These are phyloP conservation scores for Phytopythium montanum DNA, from an alignment of 352 stramenopile species.

Conservation along the genomic window DNA sequence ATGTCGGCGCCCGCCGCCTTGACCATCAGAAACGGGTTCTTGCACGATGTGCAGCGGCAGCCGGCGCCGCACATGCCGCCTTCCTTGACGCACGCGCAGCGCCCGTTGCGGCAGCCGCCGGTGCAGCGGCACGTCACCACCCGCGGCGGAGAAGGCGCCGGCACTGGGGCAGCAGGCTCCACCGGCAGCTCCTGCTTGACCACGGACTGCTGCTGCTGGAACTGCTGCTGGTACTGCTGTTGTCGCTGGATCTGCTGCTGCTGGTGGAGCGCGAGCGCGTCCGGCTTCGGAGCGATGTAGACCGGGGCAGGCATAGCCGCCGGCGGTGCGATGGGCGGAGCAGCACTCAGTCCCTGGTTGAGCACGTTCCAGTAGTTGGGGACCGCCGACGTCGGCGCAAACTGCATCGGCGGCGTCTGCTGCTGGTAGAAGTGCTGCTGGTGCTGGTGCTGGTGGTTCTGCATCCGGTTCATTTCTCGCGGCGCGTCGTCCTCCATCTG, in stretches of 20 bases:
- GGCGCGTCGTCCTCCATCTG: slow-evolving; percentile 23
- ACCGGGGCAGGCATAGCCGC: slow-evolving; percentile 36
- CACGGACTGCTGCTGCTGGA: slow-evolving; percentile 2
- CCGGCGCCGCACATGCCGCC: slow-evolving; percentile 69
- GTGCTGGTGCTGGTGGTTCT: slow-evolving; percentile 1
- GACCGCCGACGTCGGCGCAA: slow-evolving; percentile 63
- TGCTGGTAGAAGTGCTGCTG: slow-evolving; percentile 1
- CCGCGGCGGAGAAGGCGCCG: slow-evolving; percentile 21
- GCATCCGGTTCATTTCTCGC: slow-evolving; percentile 1
- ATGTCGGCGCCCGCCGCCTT: slow-evolving; percentile 74
- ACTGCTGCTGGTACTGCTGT: slow-evolving; percentile 3
- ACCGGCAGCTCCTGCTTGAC: slow-evolving; percentile 5
- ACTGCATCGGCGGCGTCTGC: slow-evolving; percentile 35
- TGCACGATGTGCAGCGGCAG: slow-evolving; percentile 83
- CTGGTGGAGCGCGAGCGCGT: slow-evolving; percentile 19
- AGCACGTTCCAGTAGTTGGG: slow-evolving; percentile 87
- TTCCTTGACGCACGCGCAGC: slow-evolving; percentile 81
- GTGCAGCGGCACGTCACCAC: slow-evolving; percentile 78
- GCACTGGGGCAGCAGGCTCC: background rate
- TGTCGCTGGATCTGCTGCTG: slow-evolving; percentile 8
- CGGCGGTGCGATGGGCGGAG: slow-evolving; percentile 20
- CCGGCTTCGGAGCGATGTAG: slow-evolving; percentile 74
- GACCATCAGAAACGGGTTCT: slow-evolving; percentile 85
- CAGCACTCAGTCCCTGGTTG: slow-evolving; percentile 48
- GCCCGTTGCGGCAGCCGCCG: slow-evolving; percentile 74